Base-by-base conservation (phyloP, 2,329 filamentous ascomycete genomes). In the Mollisia scopiformis region DNA sequence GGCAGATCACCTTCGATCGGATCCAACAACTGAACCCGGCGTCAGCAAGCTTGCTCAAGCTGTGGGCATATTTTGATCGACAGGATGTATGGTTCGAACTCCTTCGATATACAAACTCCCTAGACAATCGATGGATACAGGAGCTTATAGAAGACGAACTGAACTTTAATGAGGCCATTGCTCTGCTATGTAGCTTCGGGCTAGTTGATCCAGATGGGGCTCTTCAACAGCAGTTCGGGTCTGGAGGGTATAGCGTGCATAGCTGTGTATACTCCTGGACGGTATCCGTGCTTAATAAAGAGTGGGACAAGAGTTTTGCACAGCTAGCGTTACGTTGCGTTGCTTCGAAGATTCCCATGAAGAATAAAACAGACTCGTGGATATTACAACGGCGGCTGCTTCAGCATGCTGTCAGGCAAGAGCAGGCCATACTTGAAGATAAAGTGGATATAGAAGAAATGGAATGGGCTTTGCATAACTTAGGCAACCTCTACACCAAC, bases 401-500 rank as follows among this genome's bases (percentile, higher is more conserved):
- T 37, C 47, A 56, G 19, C 47, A 60, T 52, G 58, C 52, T 46
- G 16, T 27, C 2, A 33, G 55, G 52, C 57, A 50, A 8, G 55
- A 8, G n/a, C 37, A 52, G 43, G 55, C 56, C 25, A 10, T 63
- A 7, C 19, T 21, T 57, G 28, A 35, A 0, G 11, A 37, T 71
- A 43, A 73, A 66, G 47, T 7, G 0, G 1, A n/a, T 41, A 31
- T 62, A 31, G 33, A 62, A 65, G 28, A 19, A 43, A 46, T 58
- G 43, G n/a, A 31, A 64, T 14, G 39, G 62, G 58, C 2, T 35
- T 61, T 27, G 28, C 25, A 64, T 35, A 66, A 61, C 39, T 51
- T 75, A 47, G 72, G 65, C 3, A 16, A 1, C 16, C 61, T 74
- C 49, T 74, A 71, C 49, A 1, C 0, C 0, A 27, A 33, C 23